Evolutionary conservation across 768 basidiomycete species (phyloP).

Genomic region (Tricholoma sp.): DNA sequence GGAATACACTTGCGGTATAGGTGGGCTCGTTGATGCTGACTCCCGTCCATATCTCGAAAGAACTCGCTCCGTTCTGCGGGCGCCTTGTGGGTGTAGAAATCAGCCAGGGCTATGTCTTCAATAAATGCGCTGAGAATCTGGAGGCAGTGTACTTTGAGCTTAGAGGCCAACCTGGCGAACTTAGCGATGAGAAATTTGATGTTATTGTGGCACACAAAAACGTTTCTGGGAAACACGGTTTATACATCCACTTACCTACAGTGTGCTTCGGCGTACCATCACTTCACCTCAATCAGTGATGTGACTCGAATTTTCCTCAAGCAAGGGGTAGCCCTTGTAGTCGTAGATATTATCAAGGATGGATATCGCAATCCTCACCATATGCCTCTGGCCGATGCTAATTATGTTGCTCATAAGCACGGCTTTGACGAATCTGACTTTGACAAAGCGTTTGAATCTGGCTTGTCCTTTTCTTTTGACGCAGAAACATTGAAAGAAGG

Average conservation of each 20-base stretch:
- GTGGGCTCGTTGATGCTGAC: constrained; percentile 25
- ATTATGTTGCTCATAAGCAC: constrained; percentile 41
- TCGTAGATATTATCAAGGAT: constrained; percentile 39
- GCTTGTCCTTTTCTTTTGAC: constrained; percentile 42
- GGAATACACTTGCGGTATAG: constrained; percentile 75
- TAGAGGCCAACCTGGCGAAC: constrained; percentile 39
- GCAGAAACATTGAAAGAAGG: not conserved
- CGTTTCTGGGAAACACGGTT: constrained; percentile 15
- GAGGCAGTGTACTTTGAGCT: constrained; percentile 49
- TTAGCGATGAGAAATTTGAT: constrained; percentile 53
- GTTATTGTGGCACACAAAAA: constrained; percentile 52
- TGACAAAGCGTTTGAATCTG: constrained; percentile 42
- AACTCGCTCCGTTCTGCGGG: constrained; percentile 54
- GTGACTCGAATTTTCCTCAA: constrained; percentile 51
- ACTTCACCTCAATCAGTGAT: constrained; percentile 44
- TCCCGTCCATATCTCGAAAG: constrained; percentile 41
- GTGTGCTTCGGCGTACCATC: constrained; percentile 63
- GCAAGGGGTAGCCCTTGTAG: constrained; percentile 54
- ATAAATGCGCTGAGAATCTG: constrained; percentile 35
- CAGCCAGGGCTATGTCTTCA: constrained; percentile 17
- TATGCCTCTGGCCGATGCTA: not conserved
- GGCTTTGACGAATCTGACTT: constrained; percentile 52
- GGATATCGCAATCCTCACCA: not conserved
- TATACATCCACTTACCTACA: too few relatives aligned
- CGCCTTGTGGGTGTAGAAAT: constrained; percentile 71